phyloP scores from a whole-genome alignment of 768 basidiomycete species.

The Leccinum disarticulatum region DNA sequence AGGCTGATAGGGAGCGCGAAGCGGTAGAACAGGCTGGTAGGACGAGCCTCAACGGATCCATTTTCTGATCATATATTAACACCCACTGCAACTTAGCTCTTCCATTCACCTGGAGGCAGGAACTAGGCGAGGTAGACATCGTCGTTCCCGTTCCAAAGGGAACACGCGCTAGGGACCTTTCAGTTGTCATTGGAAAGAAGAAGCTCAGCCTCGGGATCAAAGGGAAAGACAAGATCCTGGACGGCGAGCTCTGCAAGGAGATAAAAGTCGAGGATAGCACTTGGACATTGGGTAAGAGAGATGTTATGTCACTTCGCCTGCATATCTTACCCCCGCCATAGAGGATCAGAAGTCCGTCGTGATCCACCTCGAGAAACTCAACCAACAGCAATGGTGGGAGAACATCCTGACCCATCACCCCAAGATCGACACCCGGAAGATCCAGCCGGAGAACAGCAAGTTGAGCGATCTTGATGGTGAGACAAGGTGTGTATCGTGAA shows the following conservation, averaged over 20 bases:
- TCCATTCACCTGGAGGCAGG: constrained; percentile 91
- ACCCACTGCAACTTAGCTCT: constrained; percentile 51
- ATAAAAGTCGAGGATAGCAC: constrained; percentile 96
- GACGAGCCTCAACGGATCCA: constrained; percentile 24
- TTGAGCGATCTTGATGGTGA: constrained; percentile 95
- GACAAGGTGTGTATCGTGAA: constrained; percentile 62
- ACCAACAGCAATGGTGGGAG: constrained; percentile 95
- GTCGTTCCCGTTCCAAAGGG: constrained; percentile 83
- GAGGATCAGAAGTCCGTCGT: constrained; percentile 75
- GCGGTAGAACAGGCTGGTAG: constrained; percentile 80
- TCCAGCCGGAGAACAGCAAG: constrained; percentile 93
- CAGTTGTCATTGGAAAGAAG: constrained; percentile 75
- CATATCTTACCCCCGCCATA: constrained; percentile 32
- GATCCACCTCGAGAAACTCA: constrained; percentile 84
- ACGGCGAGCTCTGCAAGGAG: constrained; percentile 90
- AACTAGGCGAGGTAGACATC: constrained; percentile 84
- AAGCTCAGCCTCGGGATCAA: constrained; percentile 83
- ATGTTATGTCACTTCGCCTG: not conserved
- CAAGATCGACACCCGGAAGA: constrained; percentile 95
- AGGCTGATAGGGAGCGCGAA: constrained; percentile 66
- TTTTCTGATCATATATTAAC: constrained; percentile 17
- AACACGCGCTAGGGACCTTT: constrained; percentile 76
- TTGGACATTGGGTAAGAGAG: constrained; percentile 82
- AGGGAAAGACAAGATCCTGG: constrained; percentile 79
- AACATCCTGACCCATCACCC: constrained; percentile 94